These are phyloP conservation scores for Penicillium sp. DNA, from an alignment of 2,329 filamentous ascomycete genomes.

Conservation along the genomic window DNA sequence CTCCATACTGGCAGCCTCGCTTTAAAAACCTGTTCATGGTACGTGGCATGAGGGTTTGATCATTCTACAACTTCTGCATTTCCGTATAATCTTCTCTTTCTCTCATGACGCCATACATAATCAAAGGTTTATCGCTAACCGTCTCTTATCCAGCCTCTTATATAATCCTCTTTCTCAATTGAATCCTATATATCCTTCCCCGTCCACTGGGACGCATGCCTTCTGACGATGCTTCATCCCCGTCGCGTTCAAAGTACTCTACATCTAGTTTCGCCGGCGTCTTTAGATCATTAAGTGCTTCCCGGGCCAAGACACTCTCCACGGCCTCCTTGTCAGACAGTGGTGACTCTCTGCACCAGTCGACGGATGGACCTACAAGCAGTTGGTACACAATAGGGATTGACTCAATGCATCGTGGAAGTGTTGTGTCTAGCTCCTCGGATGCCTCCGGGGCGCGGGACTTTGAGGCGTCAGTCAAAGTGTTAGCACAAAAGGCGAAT, in stretches of 20 bases:
- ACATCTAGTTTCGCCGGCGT: conserved; percentile 49
- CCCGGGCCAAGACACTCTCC: conserved; percentile 45
- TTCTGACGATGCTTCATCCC: conserved; percentile 48
- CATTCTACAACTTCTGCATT: not conserved
- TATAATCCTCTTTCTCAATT: conserved; percentile 25
- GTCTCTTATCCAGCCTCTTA: conserved; percentile 23
- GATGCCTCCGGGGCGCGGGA: conserved; percentile 43
- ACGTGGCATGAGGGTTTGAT: not conserved
- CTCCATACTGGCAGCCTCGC: not conserved
- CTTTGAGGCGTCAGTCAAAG: conserved; percentile 44
- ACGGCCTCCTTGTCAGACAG: conserved; percentile 39
- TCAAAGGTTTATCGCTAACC: conserved; percentile 21
- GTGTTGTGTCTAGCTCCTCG: conserved; percentile 44
- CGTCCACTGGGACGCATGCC: conserved; percentile 43
- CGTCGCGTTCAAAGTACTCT: conserved; percentile 41
- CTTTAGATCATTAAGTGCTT: conserved; percentile 47
- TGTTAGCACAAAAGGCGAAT: conserved; percentile 40
- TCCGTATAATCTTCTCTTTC: not conserved
- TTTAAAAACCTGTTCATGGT: conserved; percentile 1
- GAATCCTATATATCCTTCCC: conserved; percentile 22
- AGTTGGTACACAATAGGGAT: conserved; percentile 41
- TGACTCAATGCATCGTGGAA: conserved; percentile 50
- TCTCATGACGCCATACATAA: conserved; percentile 6
- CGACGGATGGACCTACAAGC: conserved; percentile 40
- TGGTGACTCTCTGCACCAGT: conserved; percentile 35